These are phyloP conservation scores for Plasmodium gallinaceum DNA, from an alignment of 169 alveolate species.

Conservation along the genomic window DNA sequence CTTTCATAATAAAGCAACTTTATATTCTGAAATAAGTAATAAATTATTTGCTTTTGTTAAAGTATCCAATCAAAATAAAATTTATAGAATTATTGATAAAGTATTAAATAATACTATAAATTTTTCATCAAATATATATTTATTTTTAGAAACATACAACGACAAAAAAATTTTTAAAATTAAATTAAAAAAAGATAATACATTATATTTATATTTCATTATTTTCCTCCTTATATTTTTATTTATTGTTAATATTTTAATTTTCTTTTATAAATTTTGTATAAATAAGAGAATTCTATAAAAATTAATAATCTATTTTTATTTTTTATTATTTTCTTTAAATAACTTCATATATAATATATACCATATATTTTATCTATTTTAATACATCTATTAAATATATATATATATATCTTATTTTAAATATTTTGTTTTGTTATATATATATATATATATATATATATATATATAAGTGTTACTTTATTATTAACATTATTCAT, in stretches of 20 bases:
- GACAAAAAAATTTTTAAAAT: conserved; percentile 25
- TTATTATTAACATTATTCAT: no score
- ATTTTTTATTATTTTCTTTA: no score
- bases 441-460: no score
- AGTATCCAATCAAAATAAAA: conserved; percentile 8
- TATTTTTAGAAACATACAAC: conserved; percentile 25
- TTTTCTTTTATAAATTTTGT: conserved; percentile 9
- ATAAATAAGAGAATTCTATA: neutral
- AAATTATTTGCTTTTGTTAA: conserved; percentile 42
- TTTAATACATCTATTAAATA: no score
- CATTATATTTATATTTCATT: neutral
- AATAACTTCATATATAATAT: no score
- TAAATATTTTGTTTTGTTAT: no score
- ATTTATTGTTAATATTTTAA: neutral
- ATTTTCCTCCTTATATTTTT: neutral
- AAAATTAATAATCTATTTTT: no score
- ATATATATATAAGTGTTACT: no score
- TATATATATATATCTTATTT: no score
- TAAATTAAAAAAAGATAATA: conserved; percentile 23
- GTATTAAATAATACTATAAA: neutral
- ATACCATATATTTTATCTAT: no score
- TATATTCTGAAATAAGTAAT: conserved; percentile 32
- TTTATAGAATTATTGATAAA: conserved; percentile 37
- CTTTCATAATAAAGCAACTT: conserved; percentile 13
- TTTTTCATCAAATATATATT: conserved; percentile 36